Base-by-base conservation (phyloP, 805 yeast species). In the Kuraishia capsulata region DNA sequence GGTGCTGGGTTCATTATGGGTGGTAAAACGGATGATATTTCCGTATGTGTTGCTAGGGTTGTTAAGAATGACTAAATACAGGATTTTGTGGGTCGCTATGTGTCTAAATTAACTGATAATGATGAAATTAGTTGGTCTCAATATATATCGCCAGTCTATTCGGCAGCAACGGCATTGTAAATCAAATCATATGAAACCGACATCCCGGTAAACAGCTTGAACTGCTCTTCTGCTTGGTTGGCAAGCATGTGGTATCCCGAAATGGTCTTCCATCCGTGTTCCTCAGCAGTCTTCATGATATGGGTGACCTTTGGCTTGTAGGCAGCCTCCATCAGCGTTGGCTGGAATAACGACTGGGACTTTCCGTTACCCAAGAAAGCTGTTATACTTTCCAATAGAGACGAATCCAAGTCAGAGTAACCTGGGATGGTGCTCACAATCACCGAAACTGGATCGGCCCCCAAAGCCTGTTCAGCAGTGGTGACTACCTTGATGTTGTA, bases 231-330 rank as follows among this genome's bases (percentile, higher is more conserved):
- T 35, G 97, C 99, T 62, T 92, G 98, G 60, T 84, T 79, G 14
- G 89, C 88, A 45, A 92, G 71, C 92, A 94, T 84, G 52, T 88
- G 86, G 26, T 82, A 77, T 10, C 99, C 99, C 6, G 89, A 83
- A 46, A 90, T 71, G n/a, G 80, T 81, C n/a, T 66, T 68, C 95
- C 96, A 87, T 5, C 72, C 70, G 44, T 59, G 71, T 48, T 72
- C 65, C 23, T 70, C 73, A 5, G 97, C 96, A 19, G 83, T 54
- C 49, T 66, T 65, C 96, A 92, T 89, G 30, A 90, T 65, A 17
- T 94, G 92, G 0, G 98, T 90, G 14, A 79, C 69, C 20, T 75
- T 64, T 14, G 97, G 97, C 57, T 87, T 89, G 67, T 92, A 92
- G 18, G 97, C 95, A 36, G 97, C 97, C 47, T 92, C 99, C 38